Evolutionary conservation across 2,329 filamentous ascomycete genomes (phyloP).

Genomic region (Trichophyton mentagrophytes): DNA sequence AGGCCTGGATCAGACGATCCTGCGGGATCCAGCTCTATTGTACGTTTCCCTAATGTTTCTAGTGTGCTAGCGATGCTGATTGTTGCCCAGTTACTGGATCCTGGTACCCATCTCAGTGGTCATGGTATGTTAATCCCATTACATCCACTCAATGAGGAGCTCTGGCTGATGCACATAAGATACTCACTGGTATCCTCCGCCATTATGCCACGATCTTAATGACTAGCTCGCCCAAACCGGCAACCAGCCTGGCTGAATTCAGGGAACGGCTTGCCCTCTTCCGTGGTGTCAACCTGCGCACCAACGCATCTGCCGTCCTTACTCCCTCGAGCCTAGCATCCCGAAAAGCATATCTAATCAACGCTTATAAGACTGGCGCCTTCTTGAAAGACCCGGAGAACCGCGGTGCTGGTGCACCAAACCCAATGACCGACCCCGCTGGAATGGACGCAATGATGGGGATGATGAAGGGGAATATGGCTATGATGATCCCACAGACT

Average conservation of each 20-base stretch:
- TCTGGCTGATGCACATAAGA: conserved; percentile 34
- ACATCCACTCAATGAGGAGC: neutral
- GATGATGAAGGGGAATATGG: conserved; percentile 99
- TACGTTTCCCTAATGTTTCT: conserved; percentile 37
- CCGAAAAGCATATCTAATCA: conserved; percentile 68
- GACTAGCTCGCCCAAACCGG: conserved; percentile 67
- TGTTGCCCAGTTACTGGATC: conserved; percentile 77
- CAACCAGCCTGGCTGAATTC: conserved; percentile 45
- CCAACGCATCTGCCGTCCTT: conserved; percentile 69
- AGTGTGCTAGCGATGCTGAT: neutral
- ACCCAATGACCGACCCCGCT: conserved; percentile 87
- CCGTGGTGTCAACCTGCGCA: conserved; percentile 71
- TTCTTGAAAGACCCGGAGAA: conserved; percentile 83
- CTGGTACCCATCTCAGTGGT: conserved; percentile 92
- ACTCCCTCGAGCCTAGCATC: conserved; percentile 63
- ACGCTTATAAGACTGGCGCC: conserved; percentile 69
- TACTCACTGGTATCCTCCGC: conserved; percentile 85
- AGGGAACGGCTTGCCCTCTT: conserved; percentile 78
- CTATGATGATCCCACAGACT: conserved; percentile 98
- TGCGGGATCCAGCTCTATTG: conserved; percentile 97
- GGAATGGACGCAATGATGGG: conserved; percentile 99
- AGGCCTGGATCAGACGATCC: conserved; percentile 82
- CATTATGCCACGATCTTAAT: conserved; percentile 95
- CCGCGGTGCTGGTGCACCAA: conserved; percentile 75
- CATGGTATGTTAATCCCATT: conserved; percentile 49